Evolutionary conservation across 2,329 filamentous ascomycete species (phyloP).

Genomic region (Exophiala mesophila): DNA sequence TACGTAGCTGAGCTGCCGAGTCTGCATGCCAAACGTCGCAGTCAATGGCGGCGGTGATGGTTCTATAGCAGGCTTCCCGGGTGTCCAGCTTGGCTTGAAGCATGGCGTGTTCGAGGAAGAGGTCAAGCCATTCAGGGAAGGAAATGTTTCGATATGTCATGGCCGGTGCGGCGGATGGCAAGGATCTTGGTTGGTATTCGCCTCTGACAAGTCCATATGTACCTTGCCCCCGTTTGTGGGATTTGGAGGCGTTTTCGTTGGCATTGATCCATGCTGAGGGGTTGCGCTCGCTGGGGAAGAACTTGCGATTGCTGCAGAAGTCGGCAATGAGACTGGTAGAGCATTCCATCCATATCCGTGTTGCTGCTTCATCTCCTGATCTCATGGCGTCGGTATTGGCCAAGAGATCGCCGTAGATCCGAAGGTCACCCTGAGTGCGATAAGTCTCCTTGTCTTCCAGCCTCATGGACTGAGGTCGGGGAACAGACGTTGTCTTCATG

Average conservation of each 20-base stretch:
- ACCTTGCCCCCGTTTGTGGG: conserved; percentile 26
- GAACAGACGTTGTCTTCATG: conserved; percentile 16
- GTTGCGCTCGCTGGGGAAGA: conserved; percentile 50
- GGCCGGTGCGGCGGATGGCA: conserved; percentile 14
- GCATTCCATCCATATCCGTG: conserved; percentile 55
- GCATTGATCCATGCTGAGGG: conserved; percentile 46
- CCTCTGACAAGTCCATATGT: conserved; percentile 2
- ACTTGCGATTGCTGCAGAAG: conserved; percentile 55
- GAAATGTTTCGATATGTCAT: conserved; percentile 67
- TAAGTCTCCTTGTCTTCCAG: conserved; percentile 33
- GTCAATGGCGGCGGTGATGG: conserved; percentile 71
- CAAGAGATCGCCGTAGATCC: conserved; percentile 43
- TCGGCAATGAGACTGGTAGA: conserved; percentile 55
- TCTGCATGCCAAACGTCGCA: conserved; percentile 77
- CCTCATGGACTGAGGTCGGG: conserved; percentile 25
- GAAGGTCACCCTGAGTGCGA: conserved; percentile 40
- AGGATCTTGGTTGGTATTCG: conserved; percentile 14
- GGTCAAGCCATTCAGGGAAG: conserved; percentile 80
- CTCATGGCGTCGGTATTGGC: conserved; percentile 47
- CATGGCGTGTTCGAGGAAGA: conserved; percentile 84
- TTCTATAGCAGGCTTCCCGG: conserved; percentile 59
- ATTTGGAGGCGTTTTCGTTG: conserved; percentile 40
- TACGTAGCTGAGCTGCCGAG: conserved; percentile 61
- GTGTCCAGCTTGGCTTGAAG: conserved; percentile 60
- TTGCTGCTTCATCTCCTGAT: conserved; percentile 45